These are phyloP conservation scores for Penicillium sclerotiorum DNA, from an alignment of 2,329 filamentous ascomycete genomes.

Conservation along the genomic window DNA sequence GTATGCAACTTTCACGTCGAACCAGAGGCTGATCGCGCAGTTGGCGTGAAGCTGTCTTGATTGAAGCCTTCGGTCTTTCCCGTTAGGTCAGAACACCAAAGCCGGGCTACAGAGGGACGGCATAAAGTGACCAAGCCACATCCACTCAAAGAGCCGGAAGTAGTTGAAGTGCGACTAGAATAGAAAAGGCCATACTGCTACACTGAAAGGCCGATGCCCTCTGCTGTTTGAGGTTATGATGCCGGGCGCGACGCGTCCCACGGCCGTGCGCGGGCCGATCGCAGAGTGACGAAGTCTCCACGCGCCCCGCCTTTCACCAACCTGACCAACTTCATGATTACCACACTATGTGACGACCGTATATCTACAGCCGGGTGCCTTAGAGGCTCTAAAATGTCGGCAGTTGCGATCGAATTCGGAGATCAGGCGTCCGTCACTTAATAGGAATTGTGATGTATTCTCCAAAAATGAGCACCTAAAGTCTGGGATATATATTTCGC, in stretches of 20 bases:
- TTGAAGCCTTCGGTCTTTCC: constrained; percentile 1
- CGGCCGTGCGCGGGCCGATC: too few relatives aligned
- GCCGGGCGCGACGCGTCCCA: neutral
- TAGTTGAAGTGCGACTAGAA: neutral
- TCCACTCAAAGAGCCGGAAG: neutral
- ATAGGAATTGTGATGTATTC: neutral
- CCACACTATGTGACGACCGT: neutral
- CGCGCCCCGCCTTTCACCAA: constrained; percentile 1
- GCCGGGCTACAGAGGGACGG: neutral
- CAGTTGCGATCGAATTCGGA: neutral
- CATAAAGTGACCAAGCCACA: neutral
- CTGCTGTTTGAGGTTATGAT: neutral
- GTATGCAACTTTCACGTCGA: too few relatives aligned
- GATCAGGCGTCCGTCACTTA: neutral
- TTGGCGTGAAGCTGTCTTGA: neutral
- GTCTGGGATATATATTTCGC: neutral
- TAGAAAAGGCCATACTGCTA: neutral
- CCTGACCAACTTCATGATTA: neutral
- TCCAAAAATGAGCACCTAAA: neutral
- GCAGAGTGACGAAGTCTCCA: too few relatives aligned
- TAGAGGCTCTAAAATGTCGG: neutral
- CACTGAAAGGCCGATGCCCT: neutral
- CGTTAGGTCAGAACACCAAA: neutral
- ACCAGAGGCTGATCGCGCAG: neutral
- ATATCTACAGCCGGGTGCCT: neutral